Conservation (phyloP, 352 stramenopile genomes). For the Phytophthora citrophthora region DNA sequence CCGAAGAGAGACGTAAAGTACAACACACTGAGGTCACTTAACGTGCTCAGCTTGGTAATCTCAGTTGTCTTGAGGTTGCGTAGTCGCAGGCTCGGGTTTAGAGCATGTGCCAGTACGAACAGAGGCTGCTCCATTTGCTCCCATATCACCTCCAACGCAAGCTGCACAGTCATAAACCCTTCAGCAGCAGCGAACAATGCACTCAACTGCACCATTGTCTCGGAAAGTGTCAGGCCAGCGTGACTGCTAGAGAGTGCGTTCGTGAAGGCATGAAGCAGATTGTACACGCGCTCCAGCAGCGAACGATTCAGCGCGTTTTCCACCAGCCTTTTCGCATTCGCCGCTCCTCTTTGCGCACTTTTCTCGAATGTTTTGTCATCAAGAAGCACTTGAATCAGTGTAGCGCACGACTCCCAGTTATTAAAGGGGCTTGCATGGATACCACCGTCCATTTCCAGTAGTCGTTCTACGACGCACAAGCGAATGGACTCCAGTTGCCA, state of each 20-base stretch:
- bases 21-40: slow-evolving; percentile 62
- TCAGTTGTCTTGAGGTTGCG: slow-evolving; percentile 45
- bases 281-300: slow-evolving; percentile 47
- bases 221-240: slow-evolving; percentile 38
- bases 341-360: slow-evolving; percentile 32
- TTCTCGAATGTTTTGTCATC: slow-evolving; percentile 46
- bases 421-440: slow-evolving; percentile 32
- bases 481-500: slow-evolving; percentile 38
- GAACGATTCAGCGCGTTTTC: slow-evolving; percentile 46
- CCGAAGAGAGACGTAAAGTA: slow-evolving; percentile 66
- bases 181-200: slow-evolving; percentile 51
- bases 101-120: slow-evolving; percentile 63
- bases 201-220: slow-evolving; percentile 52
- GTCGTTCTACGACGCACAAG: slow-evolving; percentile 22
- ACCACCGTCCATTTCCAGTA: slow-evolving; percentile 22
- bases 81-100: slow-evolving; percentile 63
- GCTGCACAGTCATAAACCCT: slow-evolving; percentile 53
- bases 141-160: slow-evolving; percentile 65
- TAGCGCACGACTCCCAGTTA: slow-evolving; percentile 39
- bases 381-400: slow-evolving; percentile 46
- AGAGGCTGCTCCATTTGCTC: slow-evolving; percentile 65
- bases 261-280: slow-evolving; percentile 48
- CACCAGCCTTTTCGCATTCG: slow-evolving; percentile 34
- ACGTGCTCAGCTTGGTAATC: slow-evolving; percentile 59
- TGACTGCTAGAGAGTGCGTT: slow-evolving; percentile 34